Conservation (phyloP, 257 asterid genomes). For the Nicotiana tomentosiformis region DNA sequence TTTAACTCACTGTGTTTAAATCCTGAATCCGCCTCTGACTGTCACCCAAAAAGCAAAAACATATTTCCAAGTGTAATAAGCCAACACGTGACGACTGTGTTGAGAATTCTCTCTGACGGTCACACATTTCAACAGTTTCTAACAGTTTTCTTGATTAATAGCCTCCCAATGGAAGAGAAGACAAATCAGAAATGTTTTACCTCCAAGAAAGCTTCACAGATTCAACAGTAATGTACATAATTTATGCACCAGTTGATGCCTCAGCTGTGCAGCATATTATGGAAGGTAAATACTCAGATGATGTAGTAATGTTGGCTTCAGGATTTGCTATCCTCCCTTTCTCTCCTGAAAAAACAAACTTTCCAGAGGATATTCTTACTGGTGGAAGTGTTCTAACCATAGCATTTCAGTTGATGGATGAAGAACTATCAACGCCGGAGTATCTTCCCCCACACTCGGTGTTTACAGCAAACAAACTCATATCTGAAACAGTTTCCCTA, state of each 20-base stretch:
- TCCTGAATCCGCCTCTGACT: too few species aligned
- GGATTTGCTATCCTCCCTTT: slow-evolving; percentile 41
- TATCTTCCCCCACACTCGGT: slow-evolving; percentile 30
- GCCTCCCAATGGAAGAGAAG: slow-evolving; percentile 13
- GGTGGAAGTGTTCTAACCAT: slow-evolving; percentile 34
- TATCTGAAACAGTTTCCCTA: slow-evolving; percentile 28
- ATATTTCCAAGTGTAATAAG: too few species aligned
- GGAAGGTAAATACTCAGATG: slow-evolving; percentile 33
- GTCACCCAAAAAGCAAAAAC: too few species aligned
- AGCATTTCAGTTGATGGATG: slow-evolving; percentile 39
- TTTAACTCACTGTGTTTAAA: too few species aligned
- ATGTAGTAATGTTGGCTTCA: slow-evolving; percentile 35
- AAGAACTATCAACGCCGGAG: slow-evolving; percentile 19
- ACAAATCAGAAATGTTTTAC: slow-evolving; percentile 19
- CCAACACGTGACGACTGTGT: too few species aligned
- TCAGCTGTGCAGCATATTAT: slow-evolving; percentile 25
- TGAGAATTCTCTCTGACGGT: too few species aligned
- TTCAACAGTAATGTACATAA: slow-evolving; percentile 29
- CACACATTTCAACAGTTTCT: not conserved
- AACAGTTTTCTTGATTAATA: slow-evolving; percentile 8
- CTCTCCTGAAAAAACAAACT: not conserved
- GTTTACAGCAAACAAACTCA: slow-evolving; percentile 23
- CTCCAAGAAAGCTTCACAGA: slow-evolving; percentile 46
- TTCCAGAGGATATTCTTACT: not conserved
- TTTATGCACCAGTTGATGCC: slow-evolving; percentile 37